phyloP scores from a whole-genome alignment of 1,139 yeast genomes.

The Blastobotrys raffinosifermentans region DNA sequence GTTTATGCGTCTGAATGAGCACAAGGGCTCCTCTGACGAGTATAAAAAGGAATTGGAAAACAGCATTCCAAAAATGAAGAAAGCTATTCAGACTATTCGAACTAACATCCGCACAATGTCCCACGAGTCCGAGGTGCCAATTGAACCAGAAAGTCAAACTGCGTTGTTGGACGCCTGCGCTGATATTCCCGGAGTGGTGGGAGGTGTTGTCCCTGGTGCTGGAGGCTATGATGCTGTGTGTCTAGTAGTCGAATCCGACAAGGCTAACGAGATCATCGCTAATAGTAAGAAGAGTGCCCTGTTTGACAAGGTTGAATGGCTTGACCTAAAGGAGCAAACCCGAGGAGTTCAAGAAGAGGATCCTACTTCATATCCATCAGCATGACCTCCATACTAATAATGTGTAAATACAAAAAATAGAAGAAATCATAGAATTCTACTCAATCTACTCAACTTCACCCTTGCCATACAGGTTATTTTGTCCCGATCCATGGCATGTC shows the following conservation, averaged over 20 bases:
- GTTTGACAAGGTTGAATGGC: constrained; percentile 29
- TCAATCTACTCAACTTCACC: too few species aligned
- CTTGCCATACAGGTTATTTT: too few species aligned
- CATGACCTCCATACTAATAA: too few species aligned
- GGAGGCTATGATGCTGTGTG: constrained; percentile 96
- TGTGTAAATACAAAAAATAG: too few species aligned
- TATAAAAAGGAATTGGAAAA: constrained; percentile 2
- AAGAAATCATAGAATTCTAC: too few species aligned
- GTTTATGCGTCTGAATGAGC: constrained; percentile 28
- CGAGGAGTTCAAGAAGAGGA: constrained; percentile 27
- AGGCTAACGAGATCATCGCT: constrained; percentile 37
- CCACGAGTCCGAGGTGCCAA: constrained; percentile 64
- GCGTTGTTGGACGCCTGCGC: constrained; percentile 56
- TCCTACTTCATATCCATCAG: background rate
- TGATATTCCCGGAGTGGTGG: constrained; percentile 63
- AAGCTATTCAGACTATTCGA: constrained; percentile 47
- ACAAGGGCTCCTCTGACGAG: background rate
- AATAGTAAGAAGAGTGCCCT: constrained; percentile 30
- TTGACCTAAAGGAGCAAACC: constrained; percentile 30
- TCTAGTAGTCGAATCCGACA: constrained; percentile 50
- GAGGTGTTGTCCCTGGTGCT: constrained; percentile 97
- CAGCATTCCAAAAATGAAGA: constrained; percentile 10
- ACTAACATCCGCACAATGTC: constrained; percentile 55
- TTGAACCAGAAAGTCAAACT: constrained; percentile 81
- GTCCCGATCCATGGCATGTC: too few species aligned